Evolutionary conservation across 2,329 filamentous ascomycete genomes (phyloP).

Genomic region (Clonostachys solani): DNA sequence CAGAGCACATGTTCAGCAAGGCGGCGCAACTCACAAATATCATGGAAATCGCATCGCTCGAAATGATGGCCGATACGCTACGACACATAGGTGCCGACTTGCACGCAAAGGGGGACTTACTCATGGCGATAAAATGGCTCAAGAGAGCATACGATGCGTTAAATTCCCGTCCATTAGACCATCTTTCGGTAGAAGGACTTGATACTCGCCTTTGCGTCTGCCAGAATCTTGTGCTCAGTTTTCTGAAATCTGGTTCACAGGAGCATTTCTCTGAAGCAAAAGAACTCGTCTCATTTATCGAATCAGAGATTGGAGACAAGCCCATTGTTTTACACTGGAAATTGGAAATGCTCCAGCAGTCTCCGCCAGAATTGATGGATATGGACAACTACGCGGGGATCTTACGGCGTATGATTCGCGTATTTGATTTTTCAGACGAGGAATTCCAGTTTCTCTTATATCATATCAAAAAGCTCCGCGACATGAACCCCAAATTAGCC

Average conservation of each 20-base stretch:
- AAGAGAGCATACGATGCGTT: constrained; percentile 61
- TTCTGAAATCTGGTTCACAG: constrained; percentile 40
- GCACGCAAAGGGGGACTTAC: constrained; percentile 44
- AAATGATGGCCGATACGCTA: constrained; percentile 62
- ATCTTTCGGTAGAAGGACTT: constrained; percentile 51
- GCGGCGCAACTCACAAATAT: constrained; percentile 29
- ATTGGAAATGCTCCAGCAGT: constrained; percentile 58
- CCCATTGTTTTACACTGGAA: constrained; percentile 63
- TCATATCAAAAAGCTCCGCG: constrained; percentile 62
- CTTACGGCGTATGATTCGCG: constrained; percentile 57
- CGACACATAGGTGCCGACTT: constrained; percentile 68
- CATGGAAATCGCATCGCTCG: constrained; percentile 45
- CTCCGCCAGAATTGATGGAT: constrained; percentile 42
- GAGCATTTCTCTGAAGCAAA: constrained; percentile 47
- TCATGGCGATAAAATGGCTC: constrained; percentile 67
- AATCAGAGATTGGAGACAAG: constrained; percentile 58
- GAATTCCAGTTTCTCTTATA: constrained; percentile 65
- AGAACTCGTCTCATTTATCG: constrained; percentile 55
- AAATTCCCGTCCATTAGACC: constrained; percentile 46
- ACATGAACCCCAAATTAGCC: constrained; percentile 43
- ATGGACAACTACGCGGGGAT: constrained; percentile 42
- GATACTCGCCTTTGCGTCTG: constrained; percentile 65
- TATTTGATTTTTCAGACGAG: constrained; percentile 53
- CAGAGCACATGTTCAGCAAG: constrained; percentile 73
- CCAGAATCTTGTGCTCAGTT: constrained; percentile 55